Conservation (phyloP, 768 basidiomycete species). For the Lyophyllum decastes region DNA sequence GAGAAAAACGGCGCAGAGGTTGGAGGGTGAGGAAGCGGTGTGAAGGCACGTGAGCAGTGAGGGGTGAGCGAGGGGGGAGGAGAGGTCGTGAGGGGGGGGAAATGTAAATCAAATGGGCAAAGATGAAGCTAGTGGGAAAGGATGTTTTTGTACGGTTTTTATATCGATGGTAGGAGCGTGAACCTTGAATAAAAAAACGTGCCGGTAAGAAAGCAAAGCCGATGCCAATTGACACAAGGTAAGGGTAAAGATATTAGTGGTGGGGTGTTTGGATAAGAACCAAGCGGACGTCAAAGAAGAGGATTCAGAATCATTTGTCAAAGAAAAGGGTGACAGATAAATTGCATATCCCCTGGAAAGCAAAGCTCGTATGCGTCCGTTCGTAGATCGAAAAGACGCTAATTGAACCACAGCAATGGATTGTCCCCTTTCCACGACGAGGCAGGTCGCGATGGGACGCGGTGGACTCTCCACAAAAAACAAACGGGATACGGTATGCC, state of each 20-base stretch:
- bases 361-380: slow-evolving; percentile 22
- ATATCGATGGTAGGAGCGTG: slow-evolving; percentile 31
- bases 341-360: slow-evolving; percentile 16
- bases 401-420: slow-evolving; percentile 16
- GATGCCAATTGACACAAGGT: slow-evolving; percentile 34
- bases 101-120: slow-evolving; percentile 26
- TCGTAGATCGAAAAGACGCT: slow-evolving; percentile 15
- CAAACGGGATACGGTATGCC: slow-evolving; percentile 29
- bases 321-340: slow-evolving; percentile 9
- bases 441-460: not conserved
- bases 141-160: slow-evolving; percentile 56
- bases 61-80: slow-evolving; percentile 21
- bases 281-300: slow-evolving; percentile 15
- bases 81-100: slow-evolving; percentile 12
- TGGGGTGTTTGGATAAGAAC: slow-evolving; percentile 15
- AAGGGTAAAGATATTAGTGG: slow-evolving; percentile 19
- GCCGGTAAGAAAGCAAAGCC: slow-evolving; percentile 34
- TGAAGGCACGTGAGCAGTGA: slow-evolving; percentile 22
- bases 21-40: slow-evolving; percentile 17
- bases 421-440: not conserved
- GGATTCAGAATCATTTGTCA: slow-evolving; percentile 14
- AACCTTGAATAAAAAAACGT: slow-evolving; percentile 23
- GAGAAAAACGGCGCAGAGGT: slow-evolving; percentile 1
- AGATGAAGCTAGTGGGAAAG: slow-evolving; percentile 37
- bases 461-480: not conserved